These are phyloP conservation scores for Neopestalotiopsis sp. DNA, from an alignment of 2,329 filamentous ascomycete species.

Conservation along the genomic window DNA sequence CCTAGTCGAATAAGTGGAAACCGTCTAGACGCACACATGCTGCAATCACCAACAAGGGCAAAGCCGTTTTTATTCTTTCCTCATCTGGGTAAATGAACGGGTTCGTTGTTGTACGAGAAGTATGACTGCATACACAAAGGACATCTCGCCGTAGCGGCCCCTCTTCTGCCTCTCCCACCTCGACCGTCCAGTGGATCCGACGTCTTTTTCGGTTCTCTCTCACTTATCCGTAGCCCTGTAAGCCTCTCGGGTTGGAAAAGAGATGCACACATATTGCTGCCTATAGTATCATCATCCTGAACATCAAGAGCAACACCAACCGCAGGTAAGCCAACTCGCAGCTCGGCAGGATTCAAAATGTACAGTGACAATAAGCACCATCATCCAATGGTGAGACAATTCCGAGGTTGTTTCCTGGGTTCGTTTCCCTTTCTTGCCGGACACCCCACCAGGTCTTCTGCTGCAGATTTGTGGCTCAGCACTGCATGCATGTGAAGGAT, in stretches of 20 bases:
- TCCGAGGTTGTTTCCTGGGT: neutral
- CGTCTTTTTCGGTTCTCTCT: no score
- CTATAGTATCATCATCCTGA: no score
- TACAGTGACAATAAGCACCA: neutral
- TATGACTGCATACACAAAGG: neutral
- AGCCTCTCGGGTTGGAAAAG: no score
- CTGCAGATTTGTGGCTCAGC: slow-evolving; percentile 3
- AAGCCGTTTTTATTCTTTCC: no score
- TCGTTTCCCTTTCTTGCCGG: no score
- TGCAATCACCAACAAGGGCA: no score
- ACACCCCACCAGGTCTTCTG: neutral
- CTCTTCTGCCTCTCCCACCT: neutral
- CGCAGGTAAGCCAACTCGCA: no score
- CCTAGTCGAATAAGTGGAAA: neutral
- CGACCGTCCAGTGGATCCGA: neutral
- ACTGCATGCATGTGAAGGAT: neutral
- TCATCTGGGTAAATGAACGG: no score
- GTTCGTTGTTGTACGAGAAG: neutral
- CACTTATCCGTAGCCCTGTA: no score
- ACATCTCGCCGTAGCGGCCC: neutral
- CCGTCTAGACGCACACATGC: neutral
- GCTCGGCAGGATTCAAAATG: neutral
- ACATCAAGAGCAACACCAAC: neutral
- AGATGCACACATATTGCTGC: no score
- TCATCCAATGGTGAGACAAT: neutral